A percentile compares a stretch with the other conserved stretches of the same genome.
phyloP scores from a whole-genome alignment of 495 filamentous ascomycete species.

The Hypoxylon rickii region DNA sequence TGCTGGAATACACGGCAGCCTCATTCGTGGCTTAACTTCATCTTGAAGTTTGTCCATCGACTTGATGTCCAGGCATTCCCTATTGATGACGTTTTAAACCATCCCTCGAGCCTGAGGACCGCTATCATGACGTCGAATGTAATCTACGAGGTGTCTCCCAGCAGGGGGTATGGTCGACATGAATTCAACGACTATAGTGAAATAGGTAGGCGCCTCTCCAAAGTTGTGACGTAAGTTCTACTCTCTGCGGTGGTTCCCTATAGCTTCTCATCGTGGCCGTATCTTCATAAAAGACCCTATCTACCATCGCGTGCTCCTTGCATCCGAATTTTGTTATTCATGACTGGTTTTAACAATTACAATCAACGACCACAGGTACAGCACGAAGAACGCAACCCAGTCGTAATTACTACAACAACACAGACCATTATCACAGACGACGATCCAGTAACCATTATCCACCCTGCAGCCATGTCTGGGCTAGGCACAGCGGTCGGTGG shows the following conservation, averaged over 20 bases:
- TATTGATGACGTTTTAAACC: conserved; percentile 35
- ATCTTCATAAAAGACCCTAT: conserved; percentile 24
- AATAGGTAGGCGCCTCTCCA: background rate
- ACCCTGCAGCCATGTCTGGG: conserved; percentile 39
- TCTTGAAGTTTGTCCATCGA: conserved; percentile 12
- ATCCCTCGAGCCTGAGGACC: background rate
- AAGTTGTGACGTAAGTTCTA: conserved; percentile 26
- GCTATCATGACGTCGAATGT: conserved; percentile 36
- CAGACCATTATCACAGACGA: conserved; percentile 25
- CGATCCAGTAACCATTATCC: conserved; percentile 28
- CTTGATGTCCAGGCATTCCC: conserved; percentile 25
- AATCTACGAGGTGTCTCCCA: conserved; percentile 18
- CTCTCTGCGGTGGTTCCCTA: background rate
- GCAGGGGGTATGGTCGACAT: background rate
- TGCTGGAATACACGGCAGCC: conserved; percentile 14
- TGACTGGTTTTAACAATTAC: conserved; percentile 17
- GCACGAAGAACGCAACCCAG: conserved; percentile 6
- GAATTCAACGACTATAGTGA: background rate
- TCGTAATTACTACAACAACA: conserved; percentile 22
- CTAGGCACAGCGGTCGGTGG: conserved; percentile 26
- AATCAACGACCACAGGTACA: conserved; percentile 2
- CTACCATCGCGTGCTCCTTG: background rate
- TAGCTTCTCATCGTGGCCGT: background rate
- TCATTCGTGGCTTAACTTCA: conserved; percentile 35
- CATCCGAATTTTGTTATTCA: background rate